Conservation (phyloP, 352 stramenopile species). For the Pythium scleroteichum region DNA sequence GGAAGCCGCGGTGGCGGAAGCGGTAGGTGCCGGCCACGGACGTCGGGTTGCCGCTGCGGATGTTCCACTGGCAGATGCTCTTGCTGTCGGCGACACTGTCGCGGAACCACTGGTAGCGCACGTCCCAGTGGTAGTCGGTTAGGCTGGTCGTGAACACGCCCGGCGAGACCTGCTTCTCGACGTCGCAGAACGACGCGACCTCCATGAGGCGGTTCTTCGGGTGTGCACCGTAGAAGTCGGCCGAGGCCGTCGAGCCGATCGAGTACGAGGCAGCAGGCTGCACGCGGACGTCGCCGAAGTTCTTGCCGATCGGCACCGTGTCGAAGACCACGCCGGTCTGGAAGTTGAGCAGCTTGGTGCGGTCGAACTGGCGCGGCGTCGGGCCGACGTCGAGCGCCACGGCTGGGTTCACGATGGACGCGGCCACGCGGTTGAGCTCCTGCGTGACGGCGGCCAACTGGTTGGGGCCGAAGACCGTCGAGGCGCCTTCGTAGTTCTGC, state of each 20-base stretch:
- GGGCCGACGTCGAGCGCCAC: conserved; percentile 35
- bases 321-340: conserved; percentile 43
- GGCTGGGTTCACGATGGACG: conserved; percentile 29
- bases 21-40: conserved; percentile 43
- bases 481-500: conserved; percentile 75
- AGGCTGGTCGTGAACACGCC: conserved; percentile 36
- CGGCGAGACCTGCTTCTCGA: conserved; percentile 32
- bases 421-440: conserved; percentile 41
- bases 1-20: conserved; percentile 41
- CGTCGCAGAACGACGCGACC: conserved; percentile 52
- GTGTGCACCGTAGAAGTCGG: conserved; percentile 45
- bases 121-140: conserved; percentile 56
- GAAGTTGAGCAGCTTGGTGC: conserved; percentile 33
- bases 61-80: conserved; percentile 48
- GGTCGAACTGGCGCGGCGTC: conserved; percentile 40
- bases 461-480: conserved; percentile 70
- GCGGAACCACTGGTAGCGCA: conserved; percentile 44
- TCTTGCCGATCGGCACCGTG: conserved; percentile 21
- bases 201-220: conserved; percentile 45
- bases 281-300: conserved; percentile 31
- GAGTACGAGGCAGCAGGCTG: conserved; percentile 33
- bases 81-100: conserved; percentile 34
- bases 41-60: conserved; percentile 32
- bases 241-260: conserved; percentile 35
- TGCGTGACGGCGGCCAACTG: conserved; percentile 57